Percentiles rank a stretch among this genome's conserved stretches.
phyloP scores from a whole-genome alignment of 345 rosid species.

The rapeseed (Brassica napus) region DNA sequence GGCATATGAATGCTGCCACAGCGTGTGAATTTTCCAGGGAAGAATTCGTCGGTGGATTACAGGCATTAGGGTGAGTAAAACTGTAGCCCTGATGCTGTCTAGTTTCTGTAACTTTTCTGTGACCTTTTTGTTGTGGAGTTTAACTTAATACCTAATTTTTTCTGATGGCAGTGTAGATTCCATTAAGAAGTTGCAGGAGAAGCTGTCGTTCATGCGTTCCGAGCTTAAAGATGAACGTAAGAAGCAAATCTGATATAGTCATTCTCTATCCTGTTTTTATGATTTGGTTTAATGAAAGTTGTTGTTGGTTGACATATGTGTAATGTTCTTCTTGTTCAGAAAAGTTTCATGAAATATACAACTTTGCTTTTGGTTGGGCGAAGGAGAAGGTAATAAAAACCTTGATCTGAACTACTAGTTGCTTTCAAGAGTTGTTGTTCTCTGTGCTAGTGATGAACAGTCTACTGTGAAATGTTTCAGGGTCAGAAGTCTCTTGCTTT shows the following conservation, averaged over 20 bases:
- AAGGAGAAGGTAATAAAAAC: conserved; percentile 76
- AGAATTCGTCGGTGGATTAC: conserved; percentile 83
- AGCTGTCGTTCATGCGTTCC: conserved; percentile 77
- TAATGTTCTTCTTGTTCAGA: conserved; percentile 52
- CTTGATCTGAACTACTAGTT: conserved; percentile 9
- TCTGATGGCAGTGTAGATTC: conserved; percentile 85
- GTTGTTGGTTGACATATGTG: conserved; percentile 14
- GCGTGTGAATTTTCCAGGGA: conserved; percentile 94
- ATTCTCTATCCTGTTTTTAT: conserved; percentile 15
- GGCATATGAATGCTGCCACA: conserved; percentile 99
- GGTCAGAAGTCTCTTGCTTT: conserved; percentile 97
- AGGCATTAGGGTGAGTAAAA: conserved; percentile 70
- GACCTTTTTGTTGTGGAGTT: conserved; percentile 13
- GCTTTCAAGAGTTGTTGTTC: not conserved
- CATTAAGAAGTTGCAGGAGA: conserved; percentile 74
- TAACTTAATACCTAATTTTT: conserved; percentile 29
- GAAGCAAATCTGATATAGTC: conserved; percentile 24
- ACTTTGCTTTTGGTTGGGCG: conserved; percentile 98
- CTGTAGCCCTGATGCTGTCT: conserved; percentile 3
- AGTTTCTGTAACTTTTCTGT: not conserved
- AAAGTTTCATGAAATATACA: conserved; percentile 89
- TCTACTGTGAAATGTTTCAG: conserved; percentile 43
- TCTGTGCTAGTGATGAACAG: not conserved
- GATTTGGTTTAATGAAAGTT: not conserved
- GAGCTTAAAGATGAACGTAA: conserved; percentile 97